These are phyloP conservation scores for Globisporangium apiculatum DNA, from an alignment of 352 stramenopile species.

Conservation along the genomic window DNA sequence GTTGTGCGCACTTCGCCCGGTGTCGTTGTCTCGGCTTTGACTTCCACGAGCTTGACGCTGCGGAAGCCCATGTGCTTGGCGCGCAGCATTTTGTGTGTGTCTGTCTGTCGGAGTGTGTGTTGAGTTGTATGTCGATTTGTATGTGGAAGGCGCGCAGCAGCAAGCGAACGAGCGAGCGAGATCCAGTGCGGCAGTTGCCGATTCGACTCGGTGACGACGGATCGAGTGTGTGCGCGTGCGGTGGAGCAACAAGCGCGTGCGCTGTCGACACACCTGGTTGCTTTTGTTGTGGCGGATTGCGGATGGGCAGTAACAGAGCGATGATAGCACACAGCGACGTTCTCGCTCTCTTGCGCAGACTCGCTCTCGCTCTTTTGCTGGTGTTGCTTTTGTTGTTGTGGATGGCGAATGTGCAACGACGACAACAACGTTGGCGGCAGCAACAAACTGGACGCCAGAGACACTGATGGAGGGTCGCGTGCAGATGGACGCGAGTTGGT, in stretches of 20 bases:
- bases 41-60: conserved; percentile 68
- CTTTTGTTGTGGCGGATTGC: no score
- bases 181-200: not conserved
- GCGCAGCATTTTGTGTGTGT: conserved; percentile 35
- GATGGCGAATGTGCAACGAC: no score
- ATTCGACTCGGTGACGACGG: no score
- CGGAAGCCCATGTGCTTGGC: conserved; percentile 83
- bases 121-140: not conserved
- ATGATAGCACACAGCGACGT: no score
- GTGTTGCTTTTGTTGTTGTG: no score
- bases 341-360: no score
- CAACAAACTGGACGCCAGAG: no score
- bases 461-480: not conserved
- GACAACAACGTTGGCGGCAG: no score
- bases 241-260: no score
- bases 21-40: conserved; percentile 85
- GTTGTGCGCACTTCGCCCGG: conserved; percentile 65
- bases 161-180: conserved; percentile 1
- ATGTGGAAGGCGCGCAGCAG: not conserved
- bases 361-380: no score
- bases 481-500: not conserved
- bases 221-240: not conserved
- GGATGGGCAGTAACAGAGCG: no score
- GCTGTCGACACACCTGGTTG: not conserved
- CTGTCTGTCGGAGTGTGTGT: not conserved